Conservation (phyloP, 129 eudicot species). For the Scalesia atractyloides region DNA sequence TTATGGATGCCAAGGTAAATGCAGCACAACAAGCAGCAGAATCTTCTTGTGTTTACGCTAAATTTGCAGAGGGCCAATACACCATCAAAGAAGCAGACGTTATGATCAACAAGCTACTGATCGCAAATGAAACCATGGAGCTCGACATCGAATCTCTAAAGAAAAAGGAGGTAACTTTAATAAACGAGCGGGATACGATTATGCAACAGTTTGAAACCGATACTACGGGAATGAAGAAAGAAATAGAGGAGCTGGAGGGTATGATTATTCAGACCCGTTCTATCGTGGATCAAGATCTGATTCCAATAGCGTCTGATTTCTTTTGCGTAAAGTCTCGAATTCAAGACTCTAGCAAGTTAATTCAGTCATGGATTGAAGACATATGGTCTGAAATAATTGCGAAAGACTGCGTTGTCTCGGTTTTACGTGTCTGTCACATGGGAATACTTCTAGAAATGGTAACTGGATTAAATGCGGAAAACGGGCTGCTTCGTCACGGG, state of each 20-base stretch:
- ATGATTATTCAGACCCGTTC: conserved; percentile 47
- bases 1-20: conserved; percentile 62
- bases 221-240: conserved; percentile 36
- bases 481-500: conserved; percentile 62
- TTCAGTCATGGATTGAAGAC: conserved; percentile 71
- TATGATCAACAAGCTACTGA: conserved; percentile 77
- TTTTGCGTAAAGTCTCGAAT: conserved; percentile 54
- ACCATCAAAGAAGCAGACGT: conserved; percentile 86
- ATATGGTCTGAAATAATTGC: conserved; percentile 78
- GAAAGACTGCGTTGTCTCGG: conserved; percentile 79
- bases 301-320: conserved; percentile 45
- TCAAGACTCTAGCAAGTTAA: conserved; percentile 41
- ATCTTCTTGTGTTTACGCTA: conserved; percentile 65
- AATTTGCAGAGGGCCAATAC: conserved; percentile 80
- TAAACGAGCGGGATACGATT: conserved; percentile 44
- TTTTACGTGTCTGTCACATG: conserved; percentile 81
- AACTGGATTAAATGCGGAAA: conserved; percentile 73
- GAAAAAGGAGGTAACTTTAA: conserved; percentile 39
- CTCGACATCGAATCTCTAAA: conserved; percentile 52
- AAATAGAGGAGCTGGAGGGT: conserved; percentile 59
- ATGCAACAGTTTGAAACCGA: conserved; percentile 43
- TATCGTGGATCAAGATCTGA: conserved; percentile 41
- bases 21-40: conserved; percentile 76
- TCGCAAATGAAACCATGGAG: conserved; percentile 82
- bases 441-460: conserved; percentile 73